These are phyloP conservation scores for Nicotiana tomentosiformis DNA, from an alignment of 257 asterid species.

Conservation along the genomic window DNA sequence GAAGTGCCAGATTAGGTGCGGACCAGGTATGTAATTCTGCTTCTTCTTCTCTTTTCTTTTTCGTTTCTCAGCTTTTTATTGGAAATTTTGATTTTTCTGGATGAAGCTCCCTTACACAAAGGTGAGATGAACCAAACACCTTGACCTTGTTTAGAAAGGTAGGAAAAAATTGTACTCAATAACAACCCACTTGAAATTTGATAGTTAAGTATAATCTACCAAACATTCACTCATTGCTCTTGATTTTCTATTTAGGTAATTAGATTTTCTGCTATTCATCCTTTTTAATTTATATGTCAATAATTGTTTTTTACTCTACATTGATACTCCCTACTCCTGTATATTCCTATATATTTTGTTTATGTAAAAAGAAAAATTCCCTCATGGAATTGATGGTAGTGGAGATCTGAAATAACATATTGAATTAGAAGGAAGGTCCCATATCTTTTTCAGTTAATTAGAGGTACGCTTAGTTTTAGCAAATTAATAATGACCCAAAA, in stretches of 20 bases:
- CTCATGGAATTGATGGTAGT: too few species aligned
- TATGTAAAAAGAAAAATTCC: too few species aligned
- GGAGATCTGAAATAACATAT: too few species aligned
- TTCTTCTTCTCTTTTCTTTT: too few species aligned
- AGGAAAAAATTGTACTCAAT: background rate
- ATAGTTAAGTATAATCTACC: too few species aligned
- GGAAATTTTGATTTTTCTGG: background rate
- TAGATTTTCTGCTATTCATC: background rate
- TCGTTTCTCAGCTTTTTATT: background rate
- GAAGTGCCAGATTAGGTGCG: slow-evolving; percentile 42
- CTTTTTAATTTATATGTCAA: background rate
- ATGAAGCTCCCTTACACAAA: too few species aligned
- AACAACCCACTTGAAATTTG: background rate
- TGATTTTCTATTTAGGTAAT: background rate
- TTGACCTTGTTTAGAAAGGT: background rate
- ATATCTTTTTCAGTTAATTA: too few species aligned
- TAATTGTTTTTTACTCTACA: background rate
- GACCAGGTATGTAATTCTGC: slow-evolving; percentile 36
- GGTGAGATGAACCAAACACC: background rate
- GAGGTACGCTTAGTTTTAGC: too few species aligned
- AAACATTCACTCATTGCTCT: background rate
- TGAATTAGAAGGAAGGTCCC: too few species aligned
- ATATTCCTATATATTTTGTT: background rate
- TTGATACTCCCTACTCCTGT: background rate
- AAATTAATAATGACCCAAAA: too few species aligned